Evolutionary conservation across 2,329 filamentous ascomycete genomes (phyloP), one percentile per base, ranked within the genome.

Genomic region (Pseudopithomyces maydicus): DNA sequence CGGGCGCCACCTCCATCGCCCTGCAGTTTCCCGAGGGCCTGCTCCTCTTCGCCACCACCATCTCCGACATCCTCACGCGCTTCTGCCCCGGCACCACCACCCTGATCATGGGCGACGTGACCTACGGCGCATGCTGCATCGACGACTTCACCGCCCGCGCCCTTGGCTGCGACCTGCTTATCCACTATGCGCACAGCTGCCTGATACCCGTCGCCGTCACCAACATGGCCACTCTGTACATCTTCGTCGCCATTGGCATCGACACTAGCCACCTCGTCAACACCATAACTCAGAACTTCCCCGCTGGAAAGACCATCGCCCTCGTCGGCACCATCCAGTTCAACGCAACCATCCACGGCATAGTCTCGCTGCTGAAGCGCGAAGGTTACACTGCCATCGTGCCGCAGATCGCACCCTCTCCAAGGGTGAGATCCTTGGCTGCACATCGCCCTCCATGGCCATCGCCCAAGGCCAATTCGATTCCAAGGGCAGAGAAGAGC

Each of bases 61-160:
- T 99, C 65, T 97, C 95, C 3, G 95, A 99, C 74, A 98, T 99
- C 68, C 82, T 99, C 46, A 91, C 90, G 0, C 90, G 93, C 72
- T 99, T 99, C 80, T 99, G 95, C 71, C 90, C 92, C 0, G 92
- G 90, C 1, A 89, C 90, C 39, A 91, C 96, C 74, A 98, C 94
- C 1, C 82, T 98, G 52, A 99, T 99, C 75, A 99, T 99, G 95
- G 95, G 95, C 59, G 95, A 99, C 74, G 95, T 99, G 42, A 99
- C 95, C 1, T 99, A 99, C 75, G 95, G 95, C 61, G 95, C 95
- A 20, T 99, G 95, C 81, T 99, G 95, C 73, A 97, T 99, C 68
- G 95, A 99, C 74, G 95, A 99, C 78, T 99, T 96, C 78, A 99
- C 95, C 0, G 96, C 95, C 1, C 84, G 94, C 43, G 95, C 96